Evolutionary conservation across 805 yeast species (phyloP).

Genomic region (Ogataea salicorniae): DNA sequence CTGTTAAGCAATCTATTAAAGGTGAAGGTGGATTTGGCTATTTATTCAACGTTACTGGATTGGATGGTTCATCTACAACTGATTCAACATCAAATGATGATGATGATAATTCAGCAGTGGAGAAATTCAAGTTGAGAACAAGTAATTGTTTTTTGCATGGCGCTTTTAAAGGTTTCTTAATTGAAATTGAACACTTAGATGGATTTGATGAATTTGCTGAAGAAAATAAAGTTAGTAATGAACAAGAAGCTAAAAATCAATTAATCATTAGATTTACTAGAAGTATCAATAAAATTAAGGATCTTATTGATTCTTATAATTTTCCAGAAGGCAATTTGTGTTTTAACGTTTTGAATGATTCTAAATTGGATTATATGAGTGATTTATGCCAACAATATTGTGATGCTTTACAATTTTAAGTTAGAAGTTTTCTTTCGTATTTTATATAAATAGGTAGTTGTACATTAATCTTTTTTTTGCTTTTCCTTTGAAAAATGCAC

Average conservation of each 20-base stretch:
- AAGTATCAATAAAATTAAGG: constrained; percentile 31
- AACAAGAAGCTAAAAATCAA: constrained; percentile 18
- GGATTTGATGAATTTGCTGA: constrained; percentile 10
- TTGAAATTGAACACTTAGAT: constrained; percentile 48
- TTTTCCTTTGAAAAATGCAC: too few relatives aligned
- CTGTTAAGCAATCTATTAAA: constrained; percentile 57
- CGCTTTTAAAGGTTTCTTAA: constrained; percentile 60
- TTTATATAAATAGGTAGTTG: too few relatives aligned
- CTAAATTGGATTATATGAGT: constrained; percentile 32
- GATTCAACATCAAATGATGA: background rate
- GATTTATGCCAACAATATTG: constrained; percentile 37
- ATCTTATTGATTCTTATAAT: constrained; percentile 26
- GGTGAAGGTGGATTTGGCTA: constrained; percentile 75
- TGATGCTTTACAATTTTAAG: constrained; percentile 33
- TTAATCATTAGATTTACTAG: constrained; percentile 29
- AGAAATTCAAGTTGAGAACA: constrained; percentile 51
- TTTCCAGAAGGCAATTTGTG: constrained; percentile 34
- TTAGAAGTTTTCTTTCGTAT: too few relatives aligned
- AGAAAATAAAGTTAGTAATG: constrained; percentile 7
- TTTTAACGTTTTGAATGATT: constrained; percentile 33
- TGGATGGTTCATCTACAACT: constrained; percentile 7
- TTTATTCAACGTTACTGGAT: constrained; percentile 37
- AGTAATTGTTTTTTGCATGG: constrained; percentile 75
- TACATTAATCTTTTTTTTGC: too few relatives aligned
- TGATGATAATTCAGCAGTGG: constrained; percentile 22